Percentiles rank a stretch among this genome's conserved stretches.
These are phyloP conservation scores for Globisporangium canariense DNA, from an alignment of 352 stramenopile species.

Conservation along the genomic window DNA sequence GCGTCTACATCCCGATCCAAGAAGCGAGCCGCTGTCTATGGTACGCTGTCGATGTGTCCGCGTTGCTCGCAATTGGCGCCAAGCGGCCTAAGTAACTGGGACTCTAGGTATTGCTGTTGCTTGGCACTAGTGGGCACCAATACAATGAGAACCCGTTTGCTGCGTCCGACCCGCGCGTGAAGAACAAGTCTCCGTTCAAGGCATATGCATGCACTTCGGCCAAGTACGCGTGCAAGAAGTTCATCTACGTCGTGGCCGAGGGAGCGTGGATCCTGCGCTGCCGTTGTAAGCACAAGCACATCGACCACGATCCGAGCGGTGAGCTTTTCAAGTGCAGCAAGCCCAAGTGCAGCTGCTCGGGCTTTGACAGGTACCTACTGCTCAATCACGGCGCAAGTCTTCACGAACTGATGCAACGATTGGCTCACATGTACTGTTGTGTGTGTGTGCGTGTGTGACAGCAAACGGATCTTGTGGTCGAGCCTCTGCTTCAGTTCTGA, in stretches of 20 bases:
- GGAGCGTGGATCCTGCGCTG: conserved; percentile 78
- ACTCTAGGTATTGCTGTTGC: background rate
- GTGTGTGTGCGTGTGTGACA: conserved; percentile 1
- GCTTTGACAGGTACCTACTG: conserved; percentile 59
- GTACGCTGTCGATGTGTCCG: conserved; percentile 20
- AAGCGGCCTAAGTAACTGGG: too few species aligned
- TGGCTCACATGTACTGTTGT: background rate
- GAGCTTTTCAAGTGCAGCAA: conserved; percentile 52
- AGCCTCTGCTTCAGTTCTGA: conserved; percentile 29
- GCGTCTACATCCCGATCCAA: conserved; percentile 59
- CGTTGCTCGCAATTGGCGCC: background rate
- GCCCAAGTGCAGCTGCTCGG: conserved; percentile 47
- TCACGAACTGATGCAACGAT: background rate
- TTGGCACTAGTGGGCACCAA: conserved; percentile 43
- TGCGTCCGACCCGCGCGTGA: conserved; percentile 30
- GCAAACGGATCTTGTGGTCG: conserved; percentile 51
- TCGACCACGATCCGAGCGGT: conserved; percentile 49
- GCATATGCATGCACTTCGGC: conserved; percentile 54
- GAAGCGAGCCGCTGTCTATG: conserved; percentile 78
- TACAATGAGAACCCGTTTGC: conserved; percentile 70
- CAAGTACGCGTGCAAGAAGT: conserved; percentile 52
- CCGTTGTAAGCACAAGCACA: conserved; percentile 81
- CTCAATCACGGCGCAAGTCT: background rate
- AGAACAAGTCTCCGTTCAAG: conserved; percentile 29
- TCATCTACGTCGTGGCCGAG: conserved; percentile 82